Percentiles rank a stretch among this genome's conserved stretches.
Evolutionary conservation across 345 rosid species (phyloP).

Genomic region (Chamaenerion angustifolium): DNA sequence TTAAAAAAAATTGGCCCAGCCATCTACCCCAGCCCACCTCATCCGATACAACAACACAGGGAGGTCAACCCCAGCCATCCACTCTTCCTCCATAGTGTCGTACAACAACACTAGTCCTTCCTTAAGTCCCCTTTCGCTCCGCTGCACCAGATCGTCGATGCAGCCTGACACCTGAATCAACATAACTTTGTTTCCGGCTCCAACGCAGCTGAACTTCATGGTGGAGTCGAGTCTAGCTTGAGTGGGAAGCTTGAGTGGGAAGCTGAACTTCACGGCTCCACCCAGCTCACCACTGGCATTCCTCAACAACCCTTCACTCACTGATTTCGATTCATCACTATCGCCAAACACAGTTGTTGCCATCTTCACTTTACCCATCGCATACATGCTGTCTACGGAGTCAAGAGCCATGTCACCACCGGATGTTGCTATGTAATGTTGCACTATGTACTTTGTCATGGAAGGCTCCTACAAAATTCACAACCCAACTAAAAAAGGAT

Average conservation of each 20-base stretch:
- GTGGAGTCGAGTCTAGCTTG: too few species aligned
- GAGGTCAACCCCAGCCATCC: too few species aligned
- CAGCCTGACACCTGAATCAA: constrained; percentile 68
- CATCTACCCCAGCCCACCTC: too few species aligned
- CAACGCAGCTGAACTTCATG: constrained; percentile 71
- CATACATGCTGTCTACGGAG: constrained; percentile 65
- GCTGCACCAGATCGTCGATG: constrained; percentile 50
- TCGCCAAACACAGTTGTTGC: constrained; percentile 58
- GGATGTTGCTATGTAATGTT: constrained; percentile 74
- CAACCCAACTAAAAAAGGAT: too few species aligned
- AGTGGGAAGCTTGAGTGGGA: too few species aligned
- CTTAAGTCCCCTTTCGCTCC: constrained; percentile 47
- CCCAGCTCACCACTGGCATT: constrained; percentile 59
- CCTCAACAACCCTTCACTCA: constrained; percentile 27
- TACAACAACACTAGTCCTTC: constrained; percentile 59
- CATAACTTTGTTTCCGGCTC: constrained; percentile 55
- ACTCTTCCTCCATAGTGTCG: constrained; percentile 37
- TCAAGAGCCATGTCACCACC: constrained; percentile 71
- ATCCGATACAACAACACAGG: too few species aligned
- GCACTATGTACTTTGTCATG: constrained; percentile 85
- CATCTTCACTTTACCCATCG: constrained; percentile 94
- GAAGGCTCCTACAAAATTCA: constrained; percentile 65
- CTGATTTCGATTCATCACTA: constrained; percentile 45
- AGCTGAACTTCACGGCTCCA: too few species aligned
- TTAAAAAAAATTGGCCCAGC: too few species aligned